Conservation (phyloP, 139 green algal genomes). For the Coelastrella sp. region DNA sequence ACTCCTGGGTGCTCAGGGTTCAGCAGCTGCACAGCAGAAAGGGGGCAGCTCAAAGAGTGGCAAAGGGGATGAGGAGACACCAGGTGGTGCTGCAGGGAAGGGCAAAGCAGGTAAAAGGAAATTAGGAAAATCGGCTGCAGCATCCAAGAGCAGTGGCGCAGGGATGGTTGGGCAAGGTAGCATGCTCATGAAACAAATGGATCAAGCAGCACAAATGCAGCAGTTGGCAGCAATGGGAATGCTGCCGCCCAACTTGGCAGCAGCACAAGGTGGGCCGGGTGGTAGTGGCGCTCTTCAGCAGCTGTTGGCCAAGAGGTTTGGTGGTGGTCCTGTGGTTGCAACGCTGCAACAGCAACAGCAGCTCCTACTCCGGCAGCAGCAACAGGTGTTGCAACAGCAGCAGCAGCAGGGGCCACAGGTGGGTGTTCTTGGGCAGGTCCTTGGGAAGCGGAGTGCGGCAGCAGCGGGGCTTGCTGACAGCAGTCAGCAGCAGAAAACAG, state of each 20-base stretch:
- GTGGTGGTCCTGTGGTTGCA: neutral
- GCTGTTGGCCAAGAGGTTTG: neutral
- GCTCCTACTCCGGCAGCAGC: slow-evolving; percentile 18
- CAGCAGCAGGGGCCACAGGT: slow-evolving; percentile 6
- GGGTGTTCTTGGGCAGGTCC: neutral
- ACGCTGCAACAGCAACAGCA: neutral
- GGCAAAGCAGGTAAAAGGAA: neutral
- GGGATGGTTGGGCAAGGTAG: neutral
- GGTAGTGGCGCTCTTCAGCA: neutral
- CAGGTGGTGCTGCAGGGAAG: neutral
- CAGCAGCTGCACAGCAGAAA: neutral
- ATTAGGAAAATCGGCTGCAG: neutral
- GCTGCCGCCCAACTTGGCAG: neutral
- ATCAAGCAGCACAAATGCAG: neutral
- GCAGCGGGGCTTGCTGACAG: neutral
- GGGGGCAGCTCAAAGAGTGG: neutral
- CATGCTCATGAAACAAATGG: neutral
- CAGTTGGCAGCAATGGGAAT: slow-evolving; percentile 2
- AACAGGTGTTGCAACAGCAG: neutral
- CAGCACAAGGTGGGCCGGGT: neutral
- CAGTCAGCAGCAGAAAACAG: neutral
- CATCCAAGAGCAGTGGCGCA: neutral
- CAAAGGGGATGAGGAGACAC: neutral
- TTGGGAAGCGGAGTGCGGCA: slow-evolving; percentile 20
- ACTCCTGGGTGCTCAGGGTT: neutral